phyloP scores from a whole-genome alignment of 148 eudicot genomes.

The Cornus florida region DNA sequence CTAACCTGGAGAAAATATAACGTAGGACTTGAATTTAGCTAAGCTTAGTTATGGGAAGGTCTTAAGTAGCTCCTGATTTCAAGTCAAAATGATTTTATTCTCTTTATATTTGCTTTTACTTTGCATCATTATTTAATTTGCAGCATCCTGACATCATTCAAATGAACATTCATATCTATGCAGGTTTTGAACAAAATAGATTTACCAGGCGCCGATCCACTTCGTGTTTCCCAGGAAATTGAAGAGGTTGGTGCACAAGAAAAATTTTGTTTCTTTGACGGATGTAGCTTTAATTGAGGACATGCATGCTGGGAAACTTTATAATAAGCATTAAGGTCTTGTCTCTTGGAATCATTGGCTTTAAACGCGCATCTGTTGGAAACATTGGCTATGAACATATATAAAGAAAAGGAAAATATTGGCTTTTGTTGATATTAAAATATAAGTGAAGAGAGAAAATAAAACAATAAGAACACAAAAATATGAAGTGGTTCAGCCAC shows the following conservation, averaged over 20 bases:
- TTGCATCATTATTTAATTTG: not conserved
- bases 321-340: not conserved
- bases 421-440: not conserved
- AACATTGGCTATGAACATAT: not conserved
- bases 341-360: not conserved
- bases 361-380: not conserved
- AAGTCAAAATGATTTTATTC: not conserved
- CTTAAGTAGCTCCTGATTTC: not conserved
- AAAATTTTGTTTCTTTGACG: not conserved
- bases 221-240: constrained; percentile 79
- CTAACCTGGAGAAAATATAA: not conserved
- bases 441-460: too few species aligned
- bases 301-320: not conserved
- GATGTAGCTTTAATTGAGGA: not conserved
- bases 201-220: constrained; percentile 96
- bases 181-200: constrained; percentile 98
- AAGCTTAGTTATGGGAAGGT: not conserved
- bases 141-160: not conserved
- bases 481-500: too few species aligned
- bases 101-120: not conserved
- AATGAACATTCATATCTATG: constrained; percentile 8
- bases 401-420: not conserved
- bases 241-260: constrained; percentile 79
- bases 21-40: too few species aligned
- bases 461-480: too few species aligned